phyloP scores from a whole-genome alignment of 441 rosid species.

The Jatropha multifida region DNA sequence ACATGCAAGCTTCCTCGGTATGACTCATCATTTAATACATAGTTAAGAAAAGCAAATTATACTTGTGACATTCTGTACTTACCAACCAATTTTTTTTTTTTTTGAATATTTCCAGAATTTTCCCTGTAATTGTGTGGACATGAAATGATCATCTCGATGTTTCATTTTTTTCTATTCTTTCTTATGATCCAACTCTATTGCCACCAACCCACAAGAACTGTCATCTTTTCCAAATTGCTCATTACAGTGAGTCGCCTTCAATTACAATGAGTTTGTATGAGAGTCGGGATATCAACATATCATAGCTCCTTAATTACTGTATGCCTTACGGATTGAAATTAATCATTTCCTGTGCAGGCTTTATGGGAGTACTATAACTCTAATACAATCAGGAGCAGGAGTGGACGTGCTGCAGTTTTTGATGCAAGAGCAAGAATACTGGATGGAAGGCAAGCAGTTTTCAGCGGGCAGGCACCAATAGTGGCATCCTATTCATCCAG shows the following conservation, averaged over 20 bases:
- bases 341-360: conserved; percentile 31
- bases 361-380: conserved; percentile 51
- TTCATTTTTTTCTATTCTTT: neutral
- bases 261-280: neutral
- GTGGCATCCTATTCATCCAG: conserved; percentile 88
- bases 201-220: neutral
- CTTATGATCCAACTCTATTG: neutral
- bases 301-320: neutral
- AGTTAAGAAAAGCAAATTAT: neutral
- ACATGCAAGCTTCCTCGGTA: conserved; percentile 46
- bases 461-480: conserved; percentile 64
- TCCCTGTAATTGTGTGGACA: neutral
- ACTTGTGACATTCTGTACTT: neutral
- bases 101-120: neutral
- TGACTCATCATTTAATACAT: neutral
- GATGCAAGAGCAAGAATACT: conserved; percentile 65
- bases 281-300: neutral
- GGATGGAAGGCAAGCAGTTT: conserved; percentile 78
- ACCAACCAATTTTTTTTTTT: too few species aligned
- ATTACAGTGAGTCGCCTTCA: neutral
- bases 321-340: neutral
- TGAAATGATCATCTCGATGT: neutral
- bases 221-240: neutral
- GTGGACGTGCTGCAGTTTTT: conserved; percentile 49
- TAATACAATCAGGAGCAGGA: conserved; percentile 38